phyloP scores from a whole-genome alignment of 1,284 basidiomycete species.

The Trichosporon ovoides region DNA sequence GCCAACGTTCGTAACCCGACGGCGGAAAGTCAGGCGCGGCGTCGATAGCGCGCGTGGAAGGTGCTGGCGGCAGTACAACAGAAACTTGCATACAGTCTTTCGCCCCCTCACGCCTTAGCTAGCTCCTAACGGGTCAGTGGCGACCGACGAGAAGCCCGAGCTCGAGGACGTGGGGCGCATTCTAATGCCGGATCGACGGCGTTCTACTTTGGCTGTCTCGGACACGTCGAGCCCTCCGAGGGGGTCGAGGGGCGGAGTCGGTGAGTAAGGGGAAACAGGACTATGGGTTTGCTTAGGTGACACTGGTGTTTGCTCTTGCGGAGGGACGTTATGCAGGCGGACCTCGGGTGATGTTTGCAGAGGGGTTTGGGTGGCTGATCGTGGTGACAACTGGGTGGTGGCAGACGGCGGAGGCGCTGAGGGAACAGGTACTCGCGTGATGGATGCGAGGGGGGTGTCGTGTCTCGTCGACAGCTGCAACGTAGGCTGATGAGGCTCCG shows the following conservation, averaged over 20 bases:
- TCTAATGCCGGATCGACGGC: conserved; percentile 4
- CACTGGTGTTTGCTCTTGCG: not conserved
- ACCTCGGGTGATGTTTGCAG: no score
- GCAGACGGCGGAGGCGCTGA: not conserved
- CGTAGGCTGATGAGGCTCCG: conserved; percentile 8
- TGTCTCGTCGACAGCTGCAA: conserved; percentile 18
- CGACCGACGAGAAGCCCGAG: conserved; percentile 1
- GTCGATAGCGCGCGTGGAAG: no score
- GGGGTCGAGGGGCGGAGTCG: conserved; percentile 9
- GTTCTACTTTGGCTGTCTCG: not conserved
- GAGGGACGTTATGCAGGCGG: not conserved
- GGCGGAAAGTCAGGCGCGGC: no score
- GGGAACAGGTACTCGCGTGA: conserved; percentile 15
- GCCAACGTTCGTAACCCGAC: no score
- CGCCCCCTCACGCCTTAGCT: not conserved
- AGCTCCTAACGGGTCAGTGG: conserved; percentile 17
- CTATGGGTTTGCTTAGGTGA: not conserved
- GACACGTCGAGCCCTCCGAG: conserved; percentile 15
- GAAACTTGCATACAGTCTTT: not conserved
- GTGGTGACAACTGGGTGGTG: not conserved
- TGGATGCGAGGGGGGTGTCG: conserved; percentile 16
- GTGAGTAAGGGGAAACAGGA: not conserved
- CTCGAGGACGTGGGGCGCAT: not conserved
- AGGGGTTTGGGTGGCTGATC: not conserved
- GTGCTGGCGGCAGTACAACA: no score